Conservation (phyloP, 78 protist genomes). For the Protostelium mycophagum region DNA sequence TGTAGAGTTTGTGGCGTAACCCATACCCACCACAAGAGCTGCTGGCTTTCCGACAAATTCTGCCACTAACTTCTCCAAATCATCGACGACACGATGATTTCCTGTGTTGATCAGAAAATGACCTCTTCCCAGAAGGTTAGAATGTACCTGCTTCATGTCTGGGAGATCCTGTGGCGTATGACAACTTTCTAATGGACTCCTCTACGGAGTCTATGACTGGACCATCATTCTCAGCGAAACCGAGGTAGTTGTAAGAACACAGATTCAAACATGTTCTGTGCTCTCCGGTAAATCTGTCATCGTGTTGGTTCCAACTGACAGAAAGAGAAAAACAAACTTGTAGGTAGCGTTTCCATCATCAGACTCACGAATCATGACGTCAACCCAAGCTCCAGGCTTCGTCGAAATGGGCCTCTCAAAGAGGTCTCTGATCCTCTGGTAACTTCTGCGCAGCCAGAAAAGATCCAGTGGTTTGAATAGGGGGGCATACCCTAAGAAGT, state of each 20-base stretch:
- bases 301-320: background rate
- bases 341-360: constrained; percentile 22
- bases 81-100: constrained; percentile 14
- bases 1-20: constrained; percentile 98
- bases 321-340: background rate
- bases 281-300: constrained; percentile 44
- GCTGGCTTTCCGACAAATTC: constrained; percentile 83
- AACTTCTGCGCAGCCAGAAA: constrained; percentile 86
- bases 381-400: constrained; percentile 78
- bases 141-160: constrained; percentile 26
- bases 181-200: constrained; percentile 32
- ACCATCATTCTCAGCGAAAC: constrained; percentile 86
- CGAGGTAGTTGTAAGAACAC: constrained; percentile 97
- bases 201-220: constrained; percentile 49
- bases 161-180: constrained; percentile 23
- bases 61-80: constrained; percentile 85
- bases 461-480: constrained; percentile 79
- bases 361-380: constrained; percentile 60
- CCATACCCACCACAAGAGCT: constrained; percentile 94
- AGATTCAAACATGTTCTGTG: constrained; percentile 76
- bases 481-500: constrained; percentile 79
- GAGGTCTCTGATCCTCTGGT: constrained; percentile 81
- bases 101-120: background rate
- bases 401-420: constrained; percentile 89
- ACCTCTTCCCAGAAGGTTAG: background rate